Evolutionary conservation across 2,329 filamentous ascomycete genomes (phyloP), one percentile per base, ranked within the genome.

Genomic region (Westerdykella sp.): DNA sequence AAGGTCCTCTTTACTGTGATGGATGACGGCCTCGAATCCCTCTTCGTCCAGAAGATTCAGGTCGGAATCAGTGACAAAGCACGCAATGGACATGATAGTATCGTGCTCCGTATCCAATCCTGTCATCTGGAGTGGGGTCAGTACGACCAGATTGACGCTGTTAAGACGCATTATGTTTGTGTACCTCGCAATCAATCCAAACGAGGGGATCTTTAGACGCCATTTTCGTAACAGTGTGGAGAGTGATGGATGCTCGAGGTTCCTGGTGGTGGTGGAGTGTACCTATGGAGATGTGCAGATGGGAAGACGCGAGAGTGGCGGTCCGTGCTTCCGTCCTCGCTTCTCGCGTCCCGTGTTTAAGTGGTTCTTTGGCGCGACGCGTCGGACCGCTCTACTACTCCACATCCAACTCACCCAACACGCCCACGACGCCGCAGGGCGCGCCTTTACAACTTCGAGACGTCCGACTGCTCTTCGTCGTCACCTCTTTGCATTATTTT

Each of bases 21-120:
- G 84, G 45, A 98, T 78, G 37, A 91, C 74, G 22, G 78, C 79
- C 59, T 94, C 87, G 75, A 85, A 95, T 53, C 91, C 91, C 25
- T 75, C 66, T 18, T 81, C 72, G 47, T 95, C 88, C 21, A 95
- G 69, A 28, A 94, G 66, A 44, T 86, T 78, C 15, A 98, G 78
- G 48, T 88, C 74, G 41, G 81, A 78, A 54, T 90, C 85, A 6
- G 93, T 98, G 63, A 98, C 79, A 68, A 94, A 84, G 71, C 90
- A 96, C 67, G 85, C 91, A 44, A 97, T 85, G 58, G 95, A 89
- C 60, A 97, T 81, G 59, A 97, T 93, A 43, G 83, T 82, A 62
- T 97, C 91, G 25, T 73, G 80, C 46, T 85, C 79, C 1, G 83
- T 76, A 66, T 95, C 76, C 6, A 95, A 78, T 16, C 88, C 88